Percentiles rank a stretch among this genome's conserved stretches.
phyloP scores from a whole-genome alignment of 345 rosid genomes.

The Syzygium jambos region DNA sequence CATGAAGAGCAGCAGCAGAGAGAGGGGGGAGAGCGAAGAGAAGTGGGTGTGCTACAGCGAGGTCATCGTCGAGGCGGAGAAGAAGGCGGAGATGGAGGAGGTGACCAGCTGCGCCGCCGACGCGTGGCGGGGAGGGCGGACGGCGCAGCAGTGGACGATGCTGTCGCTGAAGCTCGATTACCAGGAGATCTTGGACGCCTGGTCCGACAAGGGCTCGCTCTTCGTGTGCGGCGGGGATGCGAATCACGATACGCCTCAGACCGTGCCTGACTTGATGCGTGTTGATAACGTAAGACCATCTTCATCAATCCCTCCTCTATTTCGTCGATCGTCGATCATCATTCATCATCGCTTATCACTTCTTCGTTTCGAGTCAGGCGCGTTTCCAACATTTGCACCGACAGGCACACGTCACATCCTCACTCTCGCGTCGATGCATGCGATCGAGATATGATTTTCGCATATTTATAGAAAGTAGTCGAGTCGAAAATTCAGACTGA shows the following conservation, averaged over 20 bases:
- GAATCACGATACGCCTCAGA: constrained; percentile 31
- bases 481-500: background rate
- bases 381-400: background rate
- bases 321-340: background rate
- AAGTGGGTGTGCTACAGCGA: constrained; percentile 84
- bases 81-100: constrained; percentile 48
- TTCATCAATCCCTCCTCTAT: background rate
- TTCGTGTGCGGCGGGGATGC: constrained; percentile 26
- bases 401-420: background rate
- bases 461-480: background rate
- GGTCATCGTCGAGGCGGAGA: constrained; percentile 62
- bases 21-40: constrained; percentile 55
- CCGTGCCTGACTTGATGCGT: constrained; percentile 53
- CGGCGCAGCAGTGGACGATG: constrained; percentile 5
- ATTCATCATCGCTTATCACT: background rate
- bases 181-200: constrained; percentile 65
- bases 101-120: constrained; percentile 28
- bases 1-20: constrained; percentile 40
- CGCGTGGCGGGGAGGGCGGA: constrained; percentile 6
- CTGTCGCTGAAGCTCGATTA: constrained; percentile 80
- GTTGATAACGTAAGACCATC: constrained; percentile 29
- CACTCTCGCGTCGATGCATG: background rate
- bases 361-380: background rate
- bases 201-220: constrained; percentile 78
- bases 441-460: background rate